A percentile compares a stretch with the other conserved stretches of the same genome.
Evolutionary conservation across 768 basidiomycete genomes (phyloP).

Genomic region (Mycena olivaceomarginata): DNA sequence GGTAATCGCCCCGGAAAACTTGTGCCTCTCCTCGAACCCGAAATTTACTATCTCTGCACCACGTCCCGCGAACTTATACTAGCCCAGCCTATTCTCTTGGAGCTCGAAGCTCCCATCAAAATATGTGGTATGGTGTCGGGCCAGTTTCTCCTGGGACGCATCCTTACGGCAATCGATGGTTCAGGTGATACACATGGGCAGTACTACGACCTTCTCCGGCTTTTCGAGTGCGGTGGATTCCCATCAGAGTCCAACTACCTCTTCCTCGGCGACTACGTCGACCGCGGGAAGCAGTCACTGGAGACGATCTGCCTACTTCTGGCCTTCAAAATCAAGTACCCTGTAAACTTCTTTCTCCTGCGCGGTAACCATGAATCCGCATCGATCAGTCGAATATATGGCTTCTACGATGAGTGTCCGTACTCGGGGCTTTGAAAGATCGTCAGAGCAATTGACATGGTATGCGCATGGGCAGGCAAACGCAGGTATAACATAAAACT

Average conservation of each 20-base stretch:
- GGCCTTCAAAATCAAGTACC: slow-evolving; percentile 64
- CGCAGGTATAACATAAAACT: slow-evolving; percentile 99
- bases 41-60: too few species aligned
- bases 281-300: slow-evolving; percentile 40
- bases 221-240: slow-evolving; percentile 92
- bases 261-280: slow-evolving; percentile 80
- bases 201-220: slow-evolving; percentile 88
- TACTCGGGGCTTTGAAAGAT: not conserved
- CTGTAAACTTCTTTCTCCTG: slow-evolving; percentile 93
- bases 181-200: slow-evolving; percentile 92
- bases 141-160: too few species aligned
- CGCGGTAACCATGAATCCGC: slow-evolving; percentile 92
- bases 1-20: too few species aligned
- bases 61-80: too few species aligned
- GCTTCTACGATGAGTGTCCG: slow-evolving; percentile 52
- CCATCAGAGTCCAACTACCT: slow-evolving; percentile 94
- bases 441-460: slow-evolving; percentile 86
- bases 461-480: slow-evolving; percentile 97
- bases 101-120: too few species aligned
- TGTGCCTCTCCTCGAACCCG: too few species aligned
- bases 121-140: too few species aligned
- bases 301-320: slow-evolving; percentile 42
- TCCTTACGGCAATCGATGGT: too few species aligned
- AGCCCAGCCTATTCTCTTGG: too few species aligned
- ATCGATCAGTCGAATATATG: slow-evolving; percentile 91